Percentiles rank a stretch among this genome's conserved stretches.
Evolutionary conservation across 495 filamentous ascomycete genomes (phyloP).

Genomic region (Letharia columbiana): DNA sequence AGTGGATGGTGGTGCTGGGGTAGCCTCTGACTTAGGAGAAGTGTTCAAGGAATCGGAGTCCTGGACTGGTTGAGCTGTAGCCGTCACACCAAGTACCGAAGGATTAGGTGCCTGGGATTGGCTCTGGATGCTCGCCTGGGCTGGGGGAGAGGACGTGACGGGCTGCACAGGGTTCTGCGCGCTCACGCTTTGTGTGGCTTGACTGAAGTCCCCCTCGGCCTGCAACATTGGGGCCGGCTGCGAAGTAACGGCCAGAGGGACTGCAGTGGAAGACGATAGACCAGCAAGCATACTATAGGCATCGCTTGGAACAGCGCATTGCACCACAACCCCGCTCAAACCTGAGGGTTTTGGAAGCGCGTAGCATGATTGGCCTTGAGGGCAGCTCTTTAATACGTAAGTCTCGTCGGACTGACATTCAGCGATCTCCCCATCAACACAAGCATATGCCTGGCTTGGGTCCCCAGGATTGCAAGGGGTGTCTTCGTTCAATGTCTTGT

Average conservation of each 20-base stretch:
- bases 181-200: background rate
- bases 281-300: slow-evolving; percentile 11
- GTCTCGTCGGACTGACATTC: slow-evolving; percentile 20
- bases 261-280: background rate
- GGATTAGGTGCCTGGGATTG: background rate
- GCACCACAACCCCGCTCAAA: slow-evolving; percentile 19
- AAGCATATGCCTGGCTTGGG: slow-evolving; percentile 16
- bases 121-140: background rate
- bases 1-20: background rate
- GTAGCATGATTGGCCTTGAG: slow-evolving; percentile 21
- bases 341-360: slow-evolving; percentile 20
- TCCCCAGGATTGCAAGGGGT: slow-evolving; percentile 21
- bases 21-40: background rate
- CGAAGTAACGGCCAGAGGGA: background rate
- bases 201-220: slow-evolving; percentile 3
- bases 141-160: background rate
- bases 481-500: slow-evolving; percentile 14
- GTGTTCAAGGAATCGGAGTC: background rate
- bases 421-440: slow-evolving; percentile 22
- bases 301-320: slow-evolving; percentile 19
- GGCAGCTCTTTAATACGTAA: slow-evolving; percentile 22
- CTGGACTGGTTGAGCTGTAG: background rate
- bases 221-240: slow-evolving; percentile 11
- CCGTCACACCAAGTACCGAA: background rate
- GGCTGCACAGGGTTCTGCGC: background rate